Conservation (phyloP, 768 basidiomycete genomes). For the Obba rivulosa region DNA sequence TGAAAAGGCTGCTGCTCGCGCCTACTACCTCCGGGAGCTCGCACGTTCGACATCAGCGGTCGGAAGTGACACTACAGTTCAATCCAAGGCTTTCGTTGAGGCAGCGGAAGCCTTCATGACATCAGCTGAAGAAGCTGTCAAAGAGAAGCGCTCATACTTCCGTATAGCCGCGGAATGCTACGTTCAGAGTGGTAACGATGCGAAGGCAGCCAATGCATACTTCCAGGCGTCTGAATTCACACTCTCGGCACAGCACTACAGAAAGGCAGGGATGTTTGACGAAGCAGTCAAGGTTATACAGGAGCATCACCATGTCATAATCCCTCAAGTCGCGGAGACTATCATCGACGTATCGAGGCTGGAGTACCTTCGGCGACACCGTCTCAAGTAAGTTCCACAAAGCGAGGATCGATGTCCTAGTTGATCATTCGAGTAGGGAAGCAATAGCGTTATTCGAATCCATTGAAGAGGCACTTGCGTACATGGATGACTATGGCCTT, state of each 20-base stretch:
- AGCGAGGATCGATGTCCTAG: not conserved
- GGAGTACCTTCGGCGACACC: conserved; percentile 35
- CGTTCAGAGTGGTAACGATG: conserved; percentile 20
- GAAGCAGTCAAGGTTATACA: conserved; percentile 46
- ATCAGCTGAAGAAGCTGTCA: conserved; percentile 31
- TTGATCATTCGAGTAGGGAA: conserved; percentile 31
- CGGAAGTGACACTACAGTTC: conserved; percentile 17
- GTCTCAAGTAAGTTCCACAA: conserved; percentile 19
- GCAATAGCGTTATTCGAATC: conserved; percentile 42
- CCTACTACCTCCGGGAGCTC: conserved; percentile 49
- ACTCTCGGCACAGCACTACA: conserved; percentile 40
- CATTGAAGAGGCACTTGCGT: conserved; percentile 50
- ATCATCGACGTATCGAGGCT: conserved; percentile 42
- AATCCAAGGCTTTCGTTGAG: conserved; percentile 30
- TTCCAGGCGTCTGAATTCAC: conserved; percentile 37
- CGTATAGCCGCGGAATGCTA: conserved; percentile 22
- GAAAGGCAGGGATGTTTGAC: conserved; percentile 46
- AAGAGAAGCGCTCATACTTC: conserved; percentile 21
- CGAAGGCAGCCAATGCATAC: conserved; percentile 41
- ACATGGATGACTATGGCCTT: conserved; percentile 48
- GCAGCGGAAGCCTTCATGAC: conserved; percentile 47
- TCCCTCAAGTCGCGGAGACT: conserved; percentile 23
- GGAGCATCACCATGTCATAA: conserved; percentile 27
- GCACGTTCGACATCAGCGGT: conserved; percentile 32
- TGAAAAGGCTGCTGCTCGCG: conserved; percentile 42